Percentiles rank a stretch among this genome's conserved stretches.
These are phyloP conservation scores for Ulmus americana DNA, from an alignment of 331 rosid genomes.

Conservation along the genomic window DNA sequence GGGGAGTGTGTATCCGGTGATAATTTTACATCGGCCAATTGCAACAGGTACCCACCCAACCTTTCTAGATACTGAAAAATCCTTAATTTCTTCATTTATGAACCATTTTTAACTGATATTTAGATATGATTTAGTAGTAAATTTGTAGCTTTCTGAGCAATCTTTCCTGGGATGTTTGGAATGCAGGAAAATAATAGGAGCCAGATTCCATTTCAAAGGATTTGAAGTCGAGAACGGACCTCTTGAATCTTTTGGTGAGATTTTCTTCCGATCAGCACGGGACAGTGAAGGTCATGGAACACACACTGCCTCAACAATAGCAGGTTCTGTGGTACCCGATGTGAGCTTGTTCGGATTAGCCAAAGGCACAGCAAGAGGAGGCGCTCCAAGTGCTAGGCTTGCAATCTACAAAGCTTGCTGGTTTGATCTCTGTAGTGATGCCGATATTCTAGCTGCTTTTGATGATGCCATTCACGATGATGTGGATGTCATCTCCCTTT, in stretches of 20 bases:
- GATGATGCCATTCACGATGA: constrained; percentile 70
- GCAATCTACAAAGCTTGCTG: constrained; percentile 79
- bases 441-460: constrained; percentile 54
- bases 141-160: too few species aligned
- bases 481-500: constrained; percentile 63
- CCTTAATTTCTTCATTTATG: neutral
- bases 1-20: constrained; percentile 60
- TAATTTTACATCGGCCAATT: constrained; percentile 52
- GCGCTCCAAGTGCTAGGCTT: constrained; percentile 58
- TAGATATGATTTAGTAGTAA: neutral
- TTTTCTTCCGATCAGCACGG: constrained; percentile 49
- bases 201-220: constrained; percentile 48
- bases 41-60: constrained; percentile 48
- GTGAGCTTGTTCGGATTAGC: constrained; percentile 54
- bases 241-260: constrained; percentile 25
- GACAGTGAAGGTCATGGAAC: constrained; percentile 63
- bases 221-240: constrained; percentile 48
- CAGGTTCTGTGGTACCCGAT: constrained; percentile 42
- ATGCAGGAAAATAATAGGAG: constrained; percentile 60
- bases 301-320: constrained; percentile 73
- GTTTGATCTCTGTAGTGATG: constrained; percentile 48
- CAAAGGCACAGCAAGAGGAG: constrained; percentile 65
- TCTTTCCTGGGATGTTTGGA: neutral
- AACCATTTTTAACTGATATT: neutral
- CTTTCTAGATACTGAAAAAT: neutral